Evolutionary conservation across 768 basidiomycete species (phyloP).

Genomic region (Termitomyces sp.): DNA sequence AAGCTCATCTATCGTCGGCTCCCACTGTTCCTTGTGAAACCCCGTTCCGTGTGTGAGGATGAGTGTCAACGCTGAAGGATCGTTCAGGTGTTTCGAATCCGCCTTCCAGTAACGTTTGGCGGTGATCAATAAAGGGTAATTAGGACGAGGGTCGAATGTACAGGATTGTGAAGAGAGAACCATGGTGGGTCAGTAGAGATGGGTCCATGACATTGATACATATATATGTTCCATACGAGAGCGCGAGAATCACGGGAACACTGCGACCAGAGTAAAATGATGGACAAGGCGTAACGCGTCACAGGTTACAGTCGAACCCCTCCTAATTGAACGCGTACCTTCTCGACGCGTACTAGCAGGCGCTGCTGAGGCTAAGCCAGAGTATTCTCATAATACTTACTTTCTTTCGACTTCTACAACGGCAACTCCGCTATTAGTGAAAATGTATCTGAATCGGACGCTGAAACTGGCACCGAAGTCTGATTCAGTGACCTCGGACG

Average conservation of each 20-base stretch:
- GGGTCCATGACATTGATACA: background rate
- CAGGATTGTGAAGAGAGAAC: slow-evolving; percentile 26
- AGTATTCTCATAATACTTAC: background rate
- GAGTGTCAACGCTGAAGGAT: slow-evolving; percentile 41
- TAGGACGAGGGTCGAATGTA: slow-evolving; percentile 51
- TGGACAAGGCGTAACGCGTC: background rate
- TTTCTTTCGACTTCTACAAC: background rate
- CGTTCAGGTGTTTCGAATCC: slow-evolving; percentile 28
- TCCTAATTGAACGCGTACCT: too few species aligned
- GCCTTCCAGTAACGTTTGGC: slow-evolving; percentile 50
- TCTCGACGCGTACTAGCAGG: too few species aligned
- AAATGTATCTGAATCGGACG: background rate
- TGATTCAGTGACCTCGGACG: background rate
- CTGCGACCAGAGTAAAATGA: background rate
- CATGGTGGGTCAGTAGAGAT: slow-evolving; percentile 3
- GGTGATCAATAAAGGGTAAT: slow-evolving; percentile 44
- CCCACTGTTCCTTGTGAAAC: slow-evolving; percentile 60
- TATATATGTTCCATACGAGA: too few species aligned
- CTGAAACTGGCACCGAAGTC: background rate
- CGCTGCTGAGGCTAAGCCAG: background rate
- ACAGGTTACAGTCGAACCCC: too few species aligned
- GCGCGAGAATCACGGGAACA: background rate
- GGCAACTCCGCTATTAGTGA: background rate
- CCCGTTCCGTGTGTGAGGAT: slow-evolving; percentile 53
- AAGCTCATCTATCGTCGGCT: slow-evolving; percentile 49